A percentile compares a stretch with the other conserved stretches of the same genome.
Conservation (phyloP, 176 grass and related monocot genomes). For the Lolium perenne region DNA sequence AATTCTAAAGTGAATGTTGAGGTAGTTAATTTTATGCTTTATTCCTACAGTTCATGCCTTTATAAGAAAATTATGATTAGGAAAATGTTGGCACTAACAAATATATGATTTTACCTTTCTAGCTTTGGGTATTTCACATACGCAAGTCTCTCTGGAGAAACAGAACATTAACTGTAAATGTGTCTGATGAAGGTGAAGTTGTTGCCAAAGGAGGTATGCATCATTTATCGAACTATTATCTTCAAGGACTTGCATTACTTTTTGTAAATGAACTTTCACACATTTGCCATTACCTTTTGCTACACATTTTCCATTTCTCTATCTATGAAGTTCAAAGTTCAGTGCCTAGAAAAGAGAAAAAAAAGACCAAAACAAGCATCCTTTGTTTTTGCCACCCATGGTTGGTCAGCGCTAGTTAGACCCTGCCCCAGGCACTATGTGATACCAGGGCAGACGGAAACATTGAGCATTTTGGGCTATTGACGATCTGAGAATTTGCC, state of each 20-base stretch:
- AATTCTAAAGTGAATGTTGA: neutral
- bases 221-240: neutral
- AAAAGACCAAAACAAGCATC: neutral
- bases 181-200: neutral
- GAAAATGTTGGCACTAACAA: neutral
- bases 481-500: conserved; percentile 7
- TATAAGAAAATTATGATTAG: neutral
- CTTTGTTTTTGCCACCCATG: neutral
- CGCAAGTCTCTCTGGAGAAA: conserved; percentile 1
- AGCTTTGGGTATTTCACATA: neutral
- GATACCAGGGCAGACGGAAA: neutral
- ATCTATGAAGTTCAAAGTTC: no score
- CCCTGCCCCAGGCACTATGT: neutral
- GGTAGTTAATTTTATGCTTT: neutral
- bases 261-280: neutral
- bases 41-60: neutral
- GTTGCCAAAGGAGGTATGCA: neutral
- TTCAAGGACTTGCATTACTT: neutral
- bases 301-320: no score
- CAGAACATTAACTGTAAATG: neutral
- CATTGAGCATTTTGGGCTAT: conserved; percentile 5
- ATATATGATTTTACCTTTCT: neutral
- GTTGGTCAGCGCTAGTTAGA: neutral
- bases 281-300: neutral
- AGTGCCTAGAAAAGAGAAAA: no score